These are phyloP conservation scores for Penstemon newberryi DNA, from an alignment of 257 asterid genomes.

Conservation along the genomic window DNA sequence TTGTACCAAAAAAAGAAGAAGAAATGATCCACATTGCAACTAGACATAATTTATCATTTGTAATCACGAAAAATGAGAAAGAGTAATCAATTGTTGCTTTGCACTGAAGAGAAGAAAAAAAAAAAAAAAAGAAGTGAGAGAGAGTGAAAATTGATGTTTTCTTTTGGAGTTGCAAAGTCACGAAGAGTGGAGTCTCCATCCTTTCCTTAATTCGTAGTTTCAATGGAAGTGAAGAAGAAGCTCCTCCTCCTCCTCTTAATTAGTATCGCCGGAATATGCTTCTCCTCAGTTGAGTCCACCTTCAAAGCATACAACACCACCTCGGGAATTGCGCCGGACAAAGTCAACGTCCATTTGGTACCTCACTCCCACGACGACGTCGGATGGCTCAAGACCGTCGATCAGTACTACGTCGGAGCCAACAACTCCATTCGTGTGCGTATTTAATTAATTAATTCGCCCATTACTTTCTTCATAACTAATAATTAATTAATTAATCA, in stretches of 20 bases:
- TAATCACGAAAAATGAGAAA: not conserved
- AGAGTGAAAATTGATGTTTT: too few species aligned
- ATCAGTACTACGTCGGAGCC: constrained; percentile 77
- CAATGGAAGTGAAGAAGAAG: constrained; percentile 27
- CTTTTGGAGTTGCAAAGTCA: too few species aligned
- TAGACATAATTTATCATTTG: too few species aligned
- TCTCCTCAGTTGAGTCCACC: constrained; percentile 27
- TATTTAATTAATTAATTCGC: not conserved
- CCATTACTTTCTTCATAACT: too few species aligned
- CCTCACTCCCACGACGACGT: constrained; percentile 88
- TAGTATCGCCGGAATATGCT: constrained; percentile 37
- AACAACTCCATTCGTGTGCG: constrained; percentile 69
- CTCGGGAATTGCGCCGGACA: constrained; percentile 39
- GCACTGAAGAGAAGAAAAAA: constrained; percentile 29
- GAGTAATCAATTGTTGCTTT: constrained; percentile 30
- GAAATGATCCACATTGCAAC: too few species aligned
- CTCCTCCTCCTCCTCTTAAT: constrained; percentile 7
- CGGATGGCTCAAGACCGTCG: constrained; percentile 84
- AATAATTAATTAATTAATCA: not conserved
- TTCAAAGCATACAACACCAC: constrained; percentile 56
- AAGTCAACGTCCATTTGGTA: constrained; percentile 71
- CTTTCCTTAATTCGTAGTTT: not conserved
- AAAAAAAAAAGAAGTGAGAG: too few species aligned
- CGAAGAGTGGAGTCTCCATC: not conserved
- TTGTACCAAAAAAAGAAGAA: too few species aligned